A percentile compares a stretch with the other conserved stretches of the same genome.
phyloP scores from a whole-genome alignment of 257 asterid species.

The Solanum infundibuliforme region DNA sequence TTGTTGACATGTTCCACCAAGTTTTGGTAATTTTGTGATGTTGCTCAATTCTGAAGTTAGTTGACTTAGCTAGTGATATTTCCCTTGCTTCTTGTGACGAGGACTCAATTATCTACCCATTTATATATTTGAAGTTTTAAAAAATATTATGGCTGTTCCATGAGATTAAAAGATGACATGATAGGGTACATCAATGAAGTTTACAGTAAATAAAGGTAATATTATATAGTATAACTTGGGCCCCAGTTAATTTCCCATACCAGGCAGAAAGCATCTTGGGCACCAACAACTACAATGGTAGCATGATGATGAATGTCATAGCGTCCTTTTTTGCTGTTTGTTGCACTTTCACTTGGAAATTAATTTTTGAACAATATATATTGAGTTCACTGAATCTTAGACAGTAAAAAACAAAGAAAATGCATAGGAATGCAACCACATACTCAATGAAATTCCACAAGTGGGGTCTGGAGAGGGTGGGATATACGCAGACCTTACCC shows the following conservation, averaged over 20 bases:
- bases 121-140: neutral
- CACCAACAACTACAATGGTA: neutral
- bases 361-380: neutral
- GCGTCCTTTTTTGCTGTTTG: neutral
- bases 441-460: neutral
- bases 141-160: neutral
- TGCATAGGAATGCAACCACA: neutral
- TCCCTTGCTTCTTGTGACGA: neutral
- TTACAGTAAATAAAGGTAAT: neutral
- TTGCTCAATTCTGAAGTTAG: neutral
- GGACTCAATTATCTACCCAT: neutral
- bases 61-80: neutral
- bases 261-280: neutral
- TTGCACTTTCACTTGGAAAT: neutral
- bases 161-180: neutral
- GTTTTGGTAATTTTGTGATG: neutral
- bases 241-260: neutral
- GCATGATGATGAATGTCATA: neutral
- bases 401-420: neutral
- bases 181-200: neutral
- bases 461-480: neutral
- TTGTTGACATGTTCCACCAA: neutral
- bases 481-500: neutral
- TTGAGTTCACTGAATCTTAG: neutral
- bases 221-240: neutral